phyloP scores from a whole-genome alignment of 1,284 basidiomycete genomes.

The Athelia sp. region DNA sequence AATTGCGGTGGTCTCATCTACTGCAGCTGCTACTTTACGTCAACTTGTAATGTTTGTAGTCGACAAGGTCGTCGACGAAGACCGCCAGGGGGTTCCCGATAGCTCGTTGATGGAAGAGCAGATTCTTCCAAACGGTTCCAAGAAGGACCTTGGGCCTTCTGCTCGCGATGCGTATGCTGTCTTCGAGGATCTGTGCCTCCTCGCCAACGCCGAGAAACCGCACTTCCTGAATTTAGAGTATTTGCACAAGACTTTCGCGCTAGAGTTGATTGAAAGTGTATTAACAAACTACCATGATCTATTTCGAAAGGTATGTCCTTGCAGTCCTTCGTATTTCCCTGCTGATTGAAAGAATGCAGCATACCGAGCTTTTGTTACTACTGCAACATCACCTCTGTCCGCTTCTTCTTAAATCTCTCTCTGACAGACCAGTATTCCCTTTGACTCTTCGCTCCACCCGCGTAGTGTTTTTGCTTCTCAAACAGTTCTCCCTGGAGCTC shows the following conservation, averaged over 20 bases:
- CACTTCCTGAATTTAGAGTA: slow-evolving; percentile 79
- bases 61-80: slow-evolving; percentile 88
- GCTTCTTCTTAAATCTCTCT: slow-evolving; percentile 78
- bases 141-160: slow-evolving; percentile 66
- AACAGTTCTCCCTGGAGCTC: slow-evolving; percentile 84
- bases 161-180: slow-evolving; percentile 85
- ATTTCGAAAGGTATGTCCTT: slow-evolving; percentile 59
- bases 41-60: slow-evolving; percentile 98
- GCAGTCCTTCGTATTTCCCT: neutral
- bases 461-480: slow-evolving; percentile 88
- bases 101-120: slow-evolving; percentile 34
- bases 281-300: slow-evolving; percentile 90
- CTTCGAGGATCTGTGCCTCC: slow-evolving; percentile 86
- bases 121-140: slow-evolving; percentile 59
- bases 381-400: slow-evolving; percentile 89
- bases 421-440: slow-evolving; percentile 82
- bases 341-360: slow-evolving; percentile 37
- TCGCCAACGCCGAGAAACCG: slow-evolving; percentile 81
- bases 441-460: slow-evolving; percentile 88
- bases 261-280: slow-evolving; percentile 96
- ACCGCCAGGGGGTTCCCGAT: slow-evolving; percentile 31
- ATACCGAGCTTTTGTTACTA: slow-evolving; percentile 78
- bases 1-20: slow-evolving; percentile 94
- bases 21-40: slow-evolving; percentile 92
- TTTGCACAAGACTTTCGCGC: slow-evolving; percentile 88